A percentile compares a stretch with the other conserved stretches of the same genome.
Conservation (phyloP, 2,329 filamentous ascomycete species). For the Sclerotinia trifoliorum region DNA sequence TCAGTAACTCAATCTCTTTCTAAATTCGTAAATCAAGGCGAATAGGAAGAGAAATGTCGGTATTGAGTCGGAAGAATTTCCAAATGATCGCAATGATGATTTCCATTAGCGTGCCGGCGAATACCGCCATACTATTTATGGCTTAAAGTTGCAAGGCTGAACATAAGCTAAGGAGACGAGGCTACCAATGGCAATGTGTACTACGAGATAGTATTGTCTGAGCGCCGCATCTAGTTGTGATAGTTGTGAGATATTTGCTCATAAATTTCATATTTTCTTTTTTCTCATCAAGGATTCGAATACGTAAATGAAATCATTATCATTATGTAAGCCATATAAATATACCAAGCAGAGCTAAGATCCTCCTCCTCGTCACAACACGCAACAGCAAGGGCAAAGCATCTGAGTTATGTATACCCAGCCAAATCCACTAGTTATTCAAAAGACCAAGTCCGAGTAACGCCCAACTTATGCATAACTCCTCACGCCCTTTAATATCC, state of each 20-base stretch:
- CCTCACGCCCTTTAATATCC: conserved; percentile 54
- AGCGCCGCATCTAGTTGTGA: neutral
- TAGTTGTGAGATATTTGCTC: neutral
- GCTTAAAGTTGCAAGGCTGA: conserved; percentile 13
- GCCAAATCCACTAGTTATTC: neutral
- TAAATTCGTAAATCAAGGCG: neutral
- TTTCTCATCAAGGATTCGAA: neutral
- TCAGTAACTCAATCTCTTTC: neutral
- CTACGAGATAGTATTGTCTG: neutral
- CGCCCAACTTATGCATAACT: conserved; percentile 31
- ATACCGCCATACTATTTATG: conserved; percentile 6
- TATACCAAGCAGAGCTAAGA: neutral
- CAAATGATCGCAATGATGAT: conserved; percentile 24
- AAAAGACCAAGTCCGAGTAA: neutral
- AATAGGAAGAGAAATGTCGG: conserved; percentile 1
- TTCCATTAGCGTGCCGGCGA: conserved; percentile 22
- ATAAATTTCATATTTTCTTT: neutral
- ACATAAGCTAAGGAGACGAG: neutral
- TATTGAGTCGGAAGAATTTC: conserved; percentile 21
- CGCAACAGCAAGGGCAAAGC: neutral
- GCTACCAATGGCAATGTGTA: neutral
- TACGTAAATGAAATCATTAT: neutral
- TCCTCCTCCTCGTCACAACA: neutral
- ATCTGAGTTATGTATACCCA: neutral
- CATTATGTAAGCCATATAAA: neutral